Conservation (phyloP, 1,284 basidiomycete species). For the Ustilago cynodontis region DNA sequence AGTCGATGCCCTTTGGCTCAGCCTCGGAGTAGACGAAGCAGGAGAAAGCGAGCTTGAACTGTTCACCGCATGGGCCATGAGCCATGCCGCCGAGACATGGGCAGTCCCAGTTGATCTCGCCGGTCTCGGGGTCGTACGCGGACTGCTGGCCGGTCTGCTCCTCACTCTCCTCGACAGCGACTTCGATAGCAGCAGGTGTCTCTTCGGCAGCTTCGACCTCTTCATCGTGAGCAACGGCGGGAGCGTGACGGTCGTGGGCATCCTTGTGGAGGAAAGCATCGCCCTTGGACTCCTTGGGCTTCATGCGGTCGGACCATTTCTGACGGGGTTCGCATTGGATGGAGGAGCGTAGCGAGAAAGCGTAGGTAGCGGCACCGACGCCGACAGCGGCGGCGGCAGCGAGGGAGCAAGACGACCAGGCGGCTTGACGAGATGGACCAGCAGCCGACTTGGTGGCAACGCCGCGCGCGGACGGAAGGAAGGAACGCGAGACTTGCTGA, state of each 20-base stretch:
- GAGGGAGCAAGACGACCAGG: conserved; percentile 18
- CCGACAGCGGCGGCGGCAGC: conserved; percentile 22
- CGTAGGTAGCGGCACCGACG: conserved; percentile 29
- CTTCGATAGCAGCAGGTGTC: conserved; percentile 51
- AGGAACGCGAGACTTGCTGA: conserved; percentile 26
- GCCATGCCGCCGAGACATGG: conserved; percentile 97
- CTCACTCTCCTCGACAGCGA: conserved; percentile 47
- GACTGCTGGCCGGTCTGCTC: conserved; percentile 67
- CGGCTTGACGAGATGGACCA: conserved; percentile 25
- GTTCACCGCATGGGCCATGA: conserved; percentile 90
- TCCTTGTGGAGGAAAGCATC: conserved; percentile 40
- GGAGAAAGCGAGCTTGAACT: conserved; percentile 96
- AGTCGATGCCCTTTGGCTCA: conserved; percentile 97
- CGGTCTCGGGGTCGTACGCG: conserved; percentile 88
- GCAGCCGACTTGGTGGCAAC: conserved; percentile 36
- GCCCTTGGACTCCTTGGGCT: conserved; percentile 43
- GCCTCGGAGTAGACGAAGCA: conserved; percentile 95
- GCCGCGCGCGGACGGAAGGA: conserved; percentile 19
- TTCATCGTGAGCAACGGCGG: conserved; percentile 21
- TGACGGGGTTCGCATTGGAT: conserved; percentile 37
- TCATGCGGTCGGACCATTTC: conserved; percentile 39
- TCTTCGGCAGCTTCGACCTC: conserved; percentile 32
- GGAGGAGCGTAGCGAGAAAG: conserved; percentile 19
- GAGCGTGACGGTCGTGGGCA: conserved; percentile 27
- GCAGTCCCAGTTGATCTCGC: conserved; percentile 73